Base-by-base conservation (phyloP, 805 yeast genomes). In the Brettanomyces sp. region DNA sequence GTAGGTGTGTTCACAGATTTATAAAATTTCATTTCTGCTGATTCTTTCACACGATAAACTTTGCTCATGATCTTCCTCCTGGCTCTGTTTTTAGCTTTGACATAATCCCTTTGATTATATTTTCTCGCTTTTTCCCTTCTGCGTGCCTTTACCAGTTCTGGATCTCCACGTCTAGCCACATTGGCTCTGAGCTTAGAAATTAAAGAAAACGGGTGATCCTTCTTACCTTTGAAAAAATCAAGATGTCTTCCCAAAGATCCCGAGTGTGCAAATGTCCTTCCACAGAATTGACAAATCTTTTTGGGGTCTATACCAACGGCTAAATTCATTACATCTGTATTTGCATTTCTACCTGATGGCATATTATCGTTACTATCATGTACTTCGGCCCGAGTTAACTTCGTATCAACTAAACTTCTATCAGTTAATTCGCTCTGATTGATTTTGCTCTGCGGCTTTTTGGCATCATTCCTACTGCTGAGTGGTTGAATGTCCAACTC, bases 201-300 rank as follows among this genome's bases (percentile, higher is more conserved):
- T 37, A 67, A 63, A 3, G 69, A 75, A 1, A 63, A 56, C 0
- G 84, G 84, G 50, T 79, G 85, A 13, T 60, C 45, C 1, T 65
- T 55, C 8, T 78, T 69, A 1, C 84, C 85, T 45, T 74, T 74
- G 49, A 76, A 72, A 40, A 67, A 57, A 52, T 80, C 84, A 39
- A 80, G 56, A 56, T 79, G 85, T 34, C 85, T 64, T 1, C 83
- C 83, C 46, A 77, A 62, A 0, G 81, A 75, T 2, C 83, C 82
- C 5, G 78, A 74, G 48, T 76, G 77, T 3, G 78, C 69, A 56
- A 79, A 80, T 1, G 70, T 64, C 47, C 69, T 66, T 1, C 73
- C 73, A 52, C 85, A 79, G 54, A 76, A 77, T 0, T 65, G 65
- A 56, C 84, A 77, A 45, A 64, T 57, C 49, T 57, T 65, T 53